A percentile compares a stretch with the other conserved stretches of the same genome.
Evolutionary conservation across 2,329 filamentous ascomycete genomes (phyloP).

Genomic region (Fonsecaea monophora): DNA sequence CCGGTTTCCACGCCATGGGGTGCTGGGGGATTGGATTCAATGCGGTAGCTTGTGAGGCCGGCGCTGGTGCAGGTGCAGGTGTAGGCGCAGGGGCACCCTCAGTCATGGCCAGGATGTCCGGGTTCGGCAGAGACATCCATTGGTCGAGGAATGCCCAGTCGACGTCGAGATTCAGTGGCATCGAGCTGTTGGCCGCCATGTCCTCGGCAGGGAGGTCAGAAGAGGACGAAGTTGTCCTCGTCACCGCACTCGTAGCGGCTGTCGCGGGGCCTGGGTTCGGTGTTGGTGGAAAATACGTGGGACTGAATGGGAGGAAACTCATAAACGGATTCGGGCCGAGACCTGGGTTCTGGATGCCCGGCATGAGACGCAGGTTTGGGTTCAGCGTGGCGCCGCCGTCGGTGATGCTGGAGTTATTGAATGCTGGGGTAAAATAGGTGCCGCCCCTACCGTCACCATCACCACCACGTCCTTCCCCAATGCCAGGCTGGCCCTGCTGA

Average conservation of each 20-base stretch:
- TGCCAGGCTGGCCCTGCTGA: background rate
- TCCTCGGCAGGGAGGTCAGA: background rate
- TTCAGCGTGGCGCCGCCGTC: background rate
- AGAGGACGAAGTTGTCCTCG: background rate
- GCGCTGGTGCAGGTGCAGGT: background rate
- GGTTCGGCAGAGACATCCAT: slow-evolving; percentile 31
- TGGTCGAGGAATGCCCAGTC: slow-evolving; percentile 34
- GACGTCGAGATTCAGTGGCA: slow-evolving; percentile 19
- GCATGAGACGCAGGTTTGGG: slow-evolving; percentile 14
- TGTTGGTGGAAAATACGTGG: background rate
- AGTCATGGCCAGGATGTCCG: slow-evolving; percentile 9
- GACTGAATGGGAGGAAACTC: slow-evolving; percentile 20
- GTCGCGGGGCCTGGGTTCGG: background rate
- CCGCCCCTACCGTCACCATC: background rate
- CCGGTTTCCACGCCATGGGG: background rate
- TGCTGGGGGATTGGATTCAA: background rate
- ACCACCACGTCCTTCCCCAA: no score
- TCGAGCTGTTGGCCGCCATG: background rate
- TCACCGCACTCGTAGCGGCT: background rate
- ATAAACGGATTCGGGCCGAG: slow-evolving; percentile 17
- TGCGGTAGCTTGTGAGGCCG: background rate
- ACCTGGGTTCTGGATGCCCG: slow-evolving; percentile 11
- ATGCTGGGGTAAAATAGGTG: background rate
- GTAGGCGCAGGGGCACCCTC: background rate
- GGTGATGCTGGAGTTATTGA: background rate